phyloP scores from a whole-genome alignment of 2,329 filamentous ascomycete species.

The Pyricularia sp. region DNA sequence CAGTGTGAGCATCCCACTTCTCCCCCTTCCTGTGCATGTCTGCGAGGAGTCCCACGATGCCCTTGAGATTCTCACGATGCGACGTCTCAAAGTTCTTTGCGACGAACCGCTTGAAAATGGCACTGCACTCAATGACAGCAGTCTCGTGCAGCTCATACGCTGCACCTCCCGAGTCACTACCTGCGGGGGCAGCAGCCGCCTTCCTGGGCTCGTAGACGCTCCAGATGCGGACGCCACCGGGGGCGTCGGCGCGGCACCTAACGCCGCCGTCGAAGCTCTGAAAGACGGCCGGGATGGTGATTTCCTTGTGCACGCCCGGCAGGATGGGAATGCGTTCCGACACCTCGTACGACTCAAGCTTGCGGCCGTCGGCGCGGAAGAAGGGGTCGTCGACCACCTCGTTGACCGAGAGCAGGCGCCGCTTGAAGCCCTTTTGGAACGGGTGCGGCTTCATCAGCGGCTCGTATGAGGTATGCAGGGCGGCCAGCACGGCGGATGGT shows the following conservation, averaged over 20 bases:
- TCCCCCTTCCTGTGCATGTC: background rate
- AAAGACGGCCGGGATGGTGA: slow-evolving; percentile 32
- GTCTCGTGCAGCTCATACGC: slow-evolving; percentile 25
- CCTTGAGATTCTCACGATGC: slow-evolving; percentile 22
- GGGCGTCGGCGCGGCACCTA: slow-evolving; percentile 31
- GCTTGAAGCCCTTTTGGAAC: slow-evolving; percentile 25
- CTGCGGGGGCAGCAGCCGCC: background rate
- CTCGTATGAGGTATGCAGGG: slow-evolving; percentile 26
- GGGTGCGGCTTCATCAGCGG: slow-evolving; percentile 32
- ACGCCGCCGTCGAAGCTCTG: slow-evolving; percentile 30
- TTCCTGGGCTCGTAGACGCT: slow-evolving; percentile 20
- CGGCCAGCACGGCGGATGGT: slow-evolving; percentile 25
- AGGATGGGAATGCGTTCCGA: slow-evolving; percentile 26
- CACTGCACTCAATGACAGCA: slow-evolving; percentile 21
- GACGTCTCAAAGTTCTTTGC: slow-evolving; percentile 18
- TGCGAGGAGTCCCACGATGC: slow-evolving; percentile 17
- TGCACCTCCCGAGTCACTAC: slow-evolving; percentile 7
- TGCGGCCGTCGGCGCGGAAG: slow-evolving; percentile 24
- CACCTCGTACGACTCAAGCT: slow-evolving; percentile 20
- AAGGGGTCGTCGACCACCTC: slow-evolving; percentile 29
- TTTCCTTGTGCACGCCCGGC: slow-evolving; percentile 28
- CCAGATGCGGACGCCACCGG: slow-evolving; percentile 32
- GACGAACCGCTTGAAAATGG: slow-evolving; percentile 24
- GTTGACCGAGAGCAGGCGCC: slow-evolving; percentile 21
- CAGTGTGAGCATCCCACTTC: background rate